Base-by-base conservation (phyloP, 495 filamentous ascomycete species). In the Xylaria scruposa region DNA sequence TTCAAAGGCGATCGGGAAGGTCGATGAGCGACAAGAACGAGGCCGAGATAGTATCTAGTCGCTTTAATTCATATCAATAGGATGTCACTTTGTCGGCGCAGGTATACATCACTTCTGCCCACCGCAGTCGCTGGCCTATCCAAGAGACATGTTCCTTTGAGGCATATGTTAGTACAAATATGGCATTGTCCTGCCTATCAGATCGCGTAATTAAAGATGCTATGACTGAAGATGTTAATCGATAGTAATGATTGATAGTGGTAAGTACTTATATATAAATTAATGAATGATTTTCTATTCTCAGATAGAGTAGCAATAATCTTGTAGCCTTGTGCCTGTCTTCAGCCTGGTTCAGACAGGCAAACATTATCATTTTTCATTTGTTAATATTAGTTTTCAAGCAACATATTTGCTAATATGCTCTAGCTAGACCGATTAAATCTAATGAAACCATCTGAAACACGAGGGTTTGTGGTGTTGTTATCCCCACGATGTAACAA, bases 21-120 rank as follows among this genome's bases (percentile, higher is more conserved):
- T 53, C 49, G 24, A 31, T 10, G 26, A 17, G 26, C 15, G 53
- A 56, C 24, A 31, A 29, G 53, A 29, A 56, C 53, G 53, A 56
- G 12, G 29, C 26, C 9, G 13, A 54, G 29, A n/a, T 17, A 17
- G 24, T 60, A 38, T 36, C 38, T 9, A 31, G 58, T 36, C 19
- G 58, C 58, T 13, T 38, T 21, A 0, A 19, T 19, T 38, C 38
- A 36, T 4, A 29, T 9, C 38, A 63, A 68, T 56, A 58, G 65
- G 49, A 36, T 68, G 5, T 21, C 12, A 21, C 33, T 58, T 58
- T 68, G 33, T 36, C 49, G 46, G 49, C 65, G 49, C 36, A 56
- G 65, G 49, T 40, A 51, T 68, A 51, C 65, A 68, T 68, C 5
- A 36, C 4, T 31, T 68, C 36, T n/a, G 29, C 49, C 65, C 65